These are phyloP conservation scores for Hypoxylon sp. DNA, from an alignment of 2,329 filamentous ascomycete genomes.

Conservation along the genomic window DNA sequence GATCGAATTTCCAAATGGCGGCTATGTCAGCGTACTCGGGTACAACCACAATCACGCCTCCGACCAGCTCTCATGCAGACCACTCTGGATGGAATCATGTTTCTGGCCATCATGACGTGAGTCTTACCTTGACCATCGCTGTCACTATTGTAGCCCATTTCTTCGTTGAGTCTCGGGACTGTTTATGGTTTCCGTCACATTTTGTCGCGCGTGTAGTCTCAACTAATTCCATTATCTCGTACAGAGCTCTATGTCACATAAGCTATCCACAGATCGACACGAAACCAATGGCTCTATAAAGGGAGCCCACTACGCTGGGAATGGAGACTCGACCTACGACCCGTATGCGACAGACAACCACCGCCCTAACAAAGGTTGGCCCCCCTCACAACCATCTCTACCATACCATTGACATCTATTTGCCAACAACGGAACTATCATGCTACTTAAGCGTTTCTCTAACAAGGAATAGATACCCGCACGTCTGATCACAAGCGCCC, in stretches of 20 bases:
- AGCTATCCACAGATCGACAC: constrained; percentile 45
- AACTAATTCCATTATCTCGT: constrained; percentile 31
- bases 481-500: constrained; percentile 50
- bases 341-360: constrained; percentile 47
- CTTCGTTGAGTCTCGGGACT: not conserved
- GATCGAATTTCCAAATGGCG: constrained; percentile 60
- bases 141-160: not conserved
- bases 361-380: constrained; percentile 49
- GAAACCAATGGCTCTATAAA: constrained; percentile 46
- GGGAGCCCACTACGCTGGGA: constrained; percentile 37
- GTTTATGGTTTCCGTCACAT: not conserved
- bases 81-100: constrained; percentile 60
- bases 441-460: constrained; percentile 26
- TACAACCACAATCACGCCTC: constrained; percentile 64
- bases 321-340: constrained; percentile 46
- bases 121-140: constrained; percentile 26
- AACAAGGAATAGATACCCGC: constrained; percentile 45
- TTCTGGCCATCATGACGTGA: constrained; percentile 50
- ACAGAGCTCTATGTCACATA: constrained; percentile 48
- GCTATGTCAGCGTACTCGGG: constrained; percentile 67
- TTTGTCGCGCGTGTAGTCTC: constrained; percentile 1
- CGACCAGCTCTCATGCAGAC: constrained; percentile 65
- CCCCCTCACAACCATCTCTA: not conserved
- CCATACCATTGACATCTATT: not conserved
- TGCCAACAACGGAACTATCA: not conserved